phyloP scores from a whole-genome alignment of 192 early-diverging fungal genomes.

The Dissophora ornata region DNA sequence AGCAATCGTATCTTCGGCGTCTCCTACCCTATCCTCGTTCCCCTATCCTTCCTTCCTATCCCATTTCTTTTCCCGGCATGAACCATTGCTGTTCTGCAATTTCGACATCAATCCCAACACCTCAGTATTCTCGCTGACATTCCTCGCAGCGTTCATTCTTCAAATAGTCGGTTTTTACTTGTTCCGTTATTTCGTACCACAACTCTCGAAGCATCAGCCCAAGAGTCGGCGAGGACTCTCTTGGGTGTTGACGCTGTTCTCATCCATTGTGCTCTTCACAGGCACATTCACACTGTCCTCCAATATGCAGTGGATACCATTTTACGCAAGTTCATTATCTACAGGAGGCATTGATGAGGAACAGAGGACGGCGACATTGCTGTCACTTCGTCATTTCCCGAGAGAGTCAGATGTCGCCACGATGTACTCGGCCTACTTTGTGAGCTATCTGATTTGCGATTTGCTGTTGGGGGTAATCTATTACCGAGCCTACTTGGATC shows the following conservation, averaged over 20 bases:
- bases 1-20: neutral
- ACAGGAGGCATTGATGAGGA: neutral
- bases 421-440: slow-evolving; percentile 43
- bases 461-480: slow-evolving; percentile 29
- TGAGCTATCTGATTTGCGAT: slow-evolving; percentile 47
- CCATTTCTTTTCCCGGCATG: slow-evolving; percentile 14
- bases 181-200: slow-evolving; percentile 14
- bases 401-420: slow-evolving; percentile 25
- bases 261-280: slow-evolving; percentile 37
- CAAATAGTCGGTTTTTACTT: slow-evolving; percentile 41
- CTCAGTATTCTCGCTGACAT: slow-evolving; percentile 20
- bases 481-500: slow-evolving; percentile 39
- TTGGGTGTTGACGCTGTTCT: slow-evolving; percentile 48
- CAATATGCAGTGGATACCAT: slow-evolving; percentile 30
- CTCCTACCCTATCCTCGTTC: neutral
- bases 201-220: neutral
- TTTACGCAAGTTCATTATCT: no score
- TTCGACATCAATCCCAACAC: slow-evolving; percentile 53
- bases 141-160: slow-evolving; percentile 11
- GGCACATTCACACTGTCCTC: slow-evolving; percentile 39
- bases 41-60: slow-evolving; percentile 12
- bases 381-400: slow-evolving; percentile 35
- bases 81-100: slow-evolving; percentile 29
- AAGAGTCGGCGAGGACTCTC: slow-evolving; percentile 19
- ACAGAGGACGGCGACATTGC: neutral